Percentiles rank a stretch among this genome's conserved stretches.
Evolutionary conservation across 441 rosid genomes (phyloP).

Genomic region (Syzygium syzygioides): DNA sequence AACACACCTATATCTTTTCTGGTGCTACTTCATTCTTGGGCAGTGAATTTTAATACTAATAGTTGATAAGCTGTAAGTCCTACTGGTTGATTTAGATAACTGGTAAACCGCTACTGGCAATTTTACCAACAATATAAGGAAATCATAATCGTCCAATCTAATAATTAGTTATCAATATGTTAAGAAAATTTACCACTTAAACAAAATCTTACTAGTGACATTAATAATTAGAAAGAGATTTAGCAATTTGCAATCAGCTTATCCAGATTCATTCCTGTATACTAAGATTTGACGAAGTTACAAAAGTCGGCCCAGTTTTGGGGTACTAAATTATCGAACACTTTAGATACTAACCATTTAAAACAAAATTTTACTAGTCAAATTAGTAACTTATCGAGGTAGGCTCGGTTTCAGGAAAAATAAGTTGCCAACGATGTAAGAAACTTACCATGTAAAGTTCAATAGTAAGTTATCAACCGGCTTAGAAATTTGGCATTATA

Average conservation of each 20-base stretch:
- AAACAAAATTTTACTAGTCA: too few species aligned
- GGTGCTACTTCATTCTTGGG: not conserved
- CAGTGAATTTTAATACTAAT: not conserved
- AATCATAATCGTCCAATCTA: rapidly evolving
- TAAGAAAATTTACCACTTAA: not conserved
- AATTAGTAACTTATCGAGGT: too few species aligned
- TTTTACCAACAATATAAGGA: not conserved
- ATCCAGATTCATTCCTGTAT: too few species aligned
- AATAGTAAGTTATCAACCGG: too few species aligned
- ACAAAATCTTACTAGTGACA: not conserved
- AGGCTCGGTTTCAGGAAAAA: too few species aligned
- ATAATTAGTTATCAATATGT: not conserved
- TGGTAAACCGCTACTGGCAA: rapidly evolving
- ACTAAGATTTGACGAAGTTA: too few species aligned
- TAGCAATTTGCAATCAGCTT: not conserved
- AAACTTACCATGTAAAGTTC: too few species aligned
- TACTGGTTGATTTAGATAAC: not conserved
- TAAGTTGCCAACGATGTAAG: too few species aligned
- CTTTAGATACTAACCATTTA: too few species aligned
- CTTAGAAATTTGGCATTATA: too few species aligned
- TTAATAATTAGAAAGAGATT: not conserved
- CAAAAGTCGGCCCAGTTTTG: too few species aligned
- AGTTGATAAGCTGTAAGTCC: not conserved
- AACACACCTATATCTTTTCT: not conserved
- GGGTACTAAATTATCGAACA: too few species aligned